These are phyloP conservation scores for Millerozyma miso DNA, from an alignment of 805 yeast genomes.

Conservation along the genomic window DNA sequence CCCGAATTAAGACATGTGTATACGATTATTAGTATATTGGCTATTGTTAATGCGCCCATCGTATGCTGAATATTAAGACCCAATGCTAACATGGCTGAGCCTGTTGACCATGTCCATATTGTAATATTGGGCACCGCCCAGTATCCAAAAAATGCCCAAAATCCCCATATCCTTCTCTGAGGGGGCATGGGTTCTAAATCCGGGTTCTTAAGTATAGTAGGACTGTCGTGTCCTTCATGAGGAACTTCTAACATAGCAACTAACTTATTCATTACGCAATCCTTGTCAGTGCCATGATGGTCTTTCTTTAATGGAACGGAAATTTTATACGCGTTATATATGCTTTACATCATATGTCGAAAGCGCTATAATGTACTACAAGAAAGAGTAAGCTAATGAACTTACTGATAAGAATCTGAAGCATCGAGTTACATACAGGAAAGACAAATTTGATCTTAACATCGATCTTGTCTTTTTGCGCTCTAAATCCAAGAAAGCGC, in stretches of 20 bases:
- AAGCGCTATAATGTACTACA: too few species aligned
- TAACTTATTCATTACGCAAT: neutral
- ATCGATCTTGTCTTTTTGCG: too few species aligned
- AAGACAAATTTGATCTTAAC: too few species aligned
- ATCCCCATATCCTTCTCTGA: conserved; percentile 43
- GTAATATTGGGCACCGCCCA: conserved; percentile 45
- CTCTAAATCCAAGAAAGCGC: too few species aligned
- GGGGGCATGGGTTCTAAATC: conserved; percentile 46
- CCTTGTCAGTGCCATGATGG: neutral
- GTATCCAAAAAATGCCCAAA: conserved; percentile 36
- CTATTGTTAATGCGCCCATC: conserved; percentile 43
- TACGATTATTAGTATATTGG: conserved; percentile 40
- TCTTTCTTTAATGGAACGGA: too few species aligned
- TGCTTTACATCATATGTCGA: too few species aligned
- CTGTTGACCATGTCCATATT: conserved; percentile 40
- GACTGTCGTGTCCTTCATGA: neutral
- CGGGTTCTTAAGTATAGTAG: conserved; percentile 20
- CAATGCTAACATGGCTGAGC: conserved; percentile 38
- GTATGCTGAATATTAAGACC: conserved; percentile 46
- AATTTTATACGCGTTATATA: neutral
- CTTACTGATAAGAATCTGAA: too few species aligned
- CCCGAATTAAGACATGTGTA: conserved; percentile 44
- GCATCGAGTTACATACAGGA: too few species aligned
- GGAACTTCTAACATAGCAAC: neutral
- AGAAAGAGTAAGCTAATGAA: too few species aligned